phyloP scores from a whole-genome alignment of 345 rosid species.

The Anacardium occidentale region DNA sequence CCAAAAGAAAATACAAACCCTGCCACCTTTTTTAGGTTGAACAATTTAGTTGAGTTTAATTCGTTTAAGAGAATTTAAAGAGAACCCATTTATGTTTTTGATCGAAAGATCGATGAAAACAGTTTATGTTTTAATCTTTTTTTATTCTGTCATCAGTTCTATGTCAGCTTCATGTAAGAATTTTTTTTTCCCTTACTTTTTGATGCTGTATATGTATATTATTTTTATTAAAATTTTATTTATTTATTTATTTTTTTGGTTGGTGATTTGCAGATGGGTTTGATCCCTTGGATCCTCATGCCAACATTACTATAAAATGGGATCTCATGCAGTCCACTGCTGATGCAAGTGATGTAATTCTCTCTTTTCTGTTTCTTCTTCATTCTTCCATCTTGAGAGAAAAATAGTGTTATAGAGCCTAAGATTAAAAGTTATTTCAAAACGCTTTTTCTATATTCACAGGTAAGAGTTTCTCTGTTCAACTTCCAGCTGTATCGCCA shows the following conservation, averaged over 20 bases:
- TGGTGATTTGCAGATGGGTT: conserved; percentile 57
- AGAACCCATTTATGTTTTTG: conserved; percentile 12
- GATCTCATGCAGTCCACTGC: conserved; percentile 50
- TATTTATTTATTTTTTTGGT: conserved; percentile 2
- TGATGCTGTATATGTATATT: not conserved
- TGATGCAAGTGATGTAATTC: conserved; percentile 41
- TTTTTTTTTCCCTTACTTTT: too few relatives aligned
- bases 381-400: not conserved
- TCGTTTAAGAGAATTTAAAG: not conserved
- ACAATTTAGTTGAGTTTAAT: not conserved
- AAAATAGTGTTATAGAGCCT: too few relatives aligned
- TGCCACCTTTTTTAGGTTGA: not conserved
- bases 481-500: conserved; percentile 76
- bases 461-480: conserved; percentile 59
- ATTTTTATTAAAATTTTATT: not conserved
- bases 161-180: conserved; percentile 45
- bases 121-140: conserved; percentile 26
- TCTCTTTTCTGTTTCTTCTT: not conserved
- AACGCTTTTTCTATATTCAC: too few relatives aligned
- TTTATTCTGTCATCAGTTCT: conserved; percentile 19
- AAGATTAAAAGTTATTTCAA: too few relatives aligned
- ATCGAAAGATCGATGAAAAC: conserved; percentile 24
- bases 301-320: conserved; percentile 76
- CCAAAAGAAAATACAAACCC: not conserved
- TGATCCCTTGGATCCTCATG: conserved; percentile 85